Base-by-base conservation (phyloP, 1,284 basidiomycete species). In the Naganishia sp. region DNA sequence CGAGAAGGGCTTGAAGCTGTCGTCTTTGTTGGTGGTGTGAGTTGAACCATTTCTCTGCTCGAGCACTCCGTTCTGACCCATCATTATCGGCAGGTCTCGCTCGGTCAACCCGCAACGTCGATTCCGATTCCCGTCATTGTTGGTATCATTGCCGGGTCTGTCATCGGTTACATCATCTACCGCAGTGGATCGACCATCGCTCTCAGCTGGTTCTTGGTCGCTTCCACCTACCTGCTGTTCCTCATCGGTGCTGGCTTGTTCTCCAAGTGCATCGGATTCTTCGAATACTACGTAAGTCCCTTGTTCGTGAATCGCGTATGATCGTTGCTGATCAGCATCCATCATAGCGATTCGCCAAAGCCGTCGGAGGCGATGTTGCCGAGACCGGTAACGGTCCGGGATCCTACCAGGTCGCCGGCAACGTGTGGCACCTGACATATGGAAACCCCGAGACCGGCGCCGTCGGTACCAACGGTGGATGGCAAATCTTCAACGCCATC, bases 1-100 rank as follows among this genome's bases (percentile, higher is more conserved):
- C 88, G 94, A 71, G 94, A 97, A 82, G 94, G 93, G 74, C 83
- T 96, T 71, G 94, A 97, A 79, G 92, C 90, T 1, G 88, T 96
- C 67, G 83, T 97, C 69, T 96, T 96, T 75, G 92, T 96, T 60
- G 90, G 93, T 21, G 93, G 94, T 66, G 93, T 82, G 64, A 73
- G 80, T 79, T 2, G 9, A 41, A 3, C 18, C 21, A 10, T 42
- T 65, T 32, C 42, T 32, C 18, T 4, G 10, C 35, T 60, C 21
- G 45, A 31, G 3, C 35, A 18, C 45, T 23, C 21, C 18, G 2
- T 47, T 31, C 21, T 35, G 43, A 9, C 18, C 31, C 63, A 21
- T 3, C 47, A 11, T 28, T 32, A 41, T 57, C n/a, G 17, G 3
- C 25, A 82, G 80, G 81, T 95, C 49, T 87, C 92, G 2, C 86